phyloP scores from a whole-genome alignment of 169 alveolate genomes.

The Cryptosporidium bovis region DNA sequence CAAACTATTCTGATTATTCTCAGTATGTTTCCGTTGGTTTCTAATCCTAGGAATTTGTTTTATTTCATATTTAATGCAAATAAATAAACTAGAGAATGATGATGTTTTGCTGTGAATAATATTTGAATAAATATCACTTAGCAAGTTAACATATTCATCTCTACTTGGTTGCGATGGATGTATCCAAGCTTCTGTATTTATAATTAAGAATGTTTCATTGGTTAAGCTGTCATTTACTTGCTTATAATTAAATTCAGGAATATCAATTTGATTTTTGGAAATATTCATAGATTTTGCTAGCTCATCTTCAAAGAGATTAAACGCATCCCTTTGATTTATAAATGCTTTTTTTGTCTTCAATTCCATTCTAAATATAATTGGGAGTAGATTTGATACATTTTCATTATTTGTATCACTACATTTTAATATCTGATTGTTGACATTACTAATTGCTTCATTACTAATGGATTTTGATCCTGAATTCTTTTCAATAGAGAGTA shows the following conservation, averaged over 20 bases:
- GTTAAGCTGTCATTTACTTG: conserved; percentile 40
- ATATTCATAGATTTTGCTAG: conserved; percentile 40
- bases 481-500: conserved; percentile 30
- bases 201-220: conserved; percentile 4
- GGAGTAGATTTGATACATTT: not conserved
- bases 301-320: conserved; percentile 36
- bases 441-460: conserved; percentile 23
- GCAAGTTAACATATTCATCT: conserved; percentile 28
- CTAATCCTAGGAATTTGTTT: conserved; percentile 37
- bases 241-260: conserved; percentile 58
- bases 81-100: conserved; percentile 34
- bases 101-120: conserved; percentile 49
- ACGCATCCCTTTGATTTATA: conserved; percentile 52
- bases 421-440: not conserved
- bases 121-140: conserved; percentile 43
- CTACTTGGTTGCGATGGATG: conserved; percentile 39
- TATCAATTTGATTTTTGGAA: conserved; percentile 30
- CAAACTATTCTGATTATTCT: not conserved
- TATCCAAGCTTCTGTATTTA: conserved; percentile 55
- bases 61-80: conserved; percentile 39
- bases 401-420: not conserved
- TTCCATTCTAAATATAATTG: conserved; percentile 54
- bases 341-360: conserved; percentile 21
- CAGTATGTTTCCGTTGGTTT: not conserved
- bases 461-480: conserved; percentile 40